These are phyloP conservation scores for Clonostachys rhizophaga DNA, from an alignment of 2,329 filamentous ascomycete species.

Conservation along the genomic window DNA sequence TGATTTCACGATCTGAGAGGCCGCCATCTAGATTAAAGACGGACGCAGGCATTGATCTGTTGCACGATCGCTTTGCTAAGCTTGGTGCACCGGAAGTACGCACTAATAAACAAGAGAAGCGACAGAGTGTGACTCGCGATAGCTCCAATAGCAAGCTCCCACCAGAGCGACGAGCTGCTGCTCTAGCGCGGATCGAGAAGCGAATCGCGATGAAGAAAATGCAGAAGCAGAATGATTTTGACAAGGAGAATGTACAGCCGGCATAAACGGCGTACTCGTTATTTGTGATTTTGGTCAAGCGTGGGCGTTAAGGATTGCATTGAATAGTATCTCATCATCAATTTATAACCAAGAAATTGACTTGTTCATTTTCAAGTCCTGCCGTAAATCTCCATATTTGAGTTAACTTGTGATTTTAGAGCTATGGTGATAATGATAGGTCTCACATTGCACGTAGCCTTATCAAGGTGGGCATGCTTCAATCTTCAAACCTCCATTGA, in stretches of 20 bases:
- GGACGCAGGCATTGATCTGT: constrained; percentile 32
- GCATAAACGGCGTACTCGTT: neutral
- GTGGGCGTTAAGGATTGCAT: neutral
- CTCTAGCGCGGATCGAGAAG: constrained; percentile 48
- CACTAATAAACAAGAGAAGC: too few relatives aligned
- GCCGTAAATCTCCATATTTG: neutral
- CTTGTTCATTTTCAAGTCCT: too few relatives aligned
- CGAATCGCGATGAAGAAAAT: constrained; percentile 46
- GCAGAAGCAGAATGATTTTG: constrained; percentile 21
- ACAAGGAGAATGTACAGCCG: constrained; percentile 49
- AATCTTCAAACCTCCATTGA: too few relatives aligned
- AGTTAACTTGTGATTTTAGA: neutral
- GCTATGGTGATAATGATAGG: neutral
- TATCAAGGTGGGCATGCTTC: too few relatives aligned
- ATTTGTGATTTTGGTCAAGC: constrained; percentile 1
- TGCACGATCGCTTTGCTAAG: constrained; percentile 38
- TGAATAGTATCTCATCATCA: neutral
- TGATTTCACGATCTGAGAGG: constrained; percentile 11
- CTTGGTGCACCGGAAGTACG: constrained; percentile 29
- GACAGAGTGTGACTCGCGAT: constrained; percentile 7
- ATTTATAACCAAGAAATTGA: neutral
- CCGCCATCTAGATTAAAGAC: constrained; percentile 15
- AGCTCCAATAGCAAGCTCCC: constrained; percentile 37
- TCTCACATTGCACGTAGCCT: neutral
- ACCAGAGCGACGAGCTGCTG: constrained; percentile 46